These are phyloP conservation scores for Venturiaceae sp. DNA, from an alignment of 2,329 filamentous ascomycete genomes.

Conservation along the genomic window DNA sequence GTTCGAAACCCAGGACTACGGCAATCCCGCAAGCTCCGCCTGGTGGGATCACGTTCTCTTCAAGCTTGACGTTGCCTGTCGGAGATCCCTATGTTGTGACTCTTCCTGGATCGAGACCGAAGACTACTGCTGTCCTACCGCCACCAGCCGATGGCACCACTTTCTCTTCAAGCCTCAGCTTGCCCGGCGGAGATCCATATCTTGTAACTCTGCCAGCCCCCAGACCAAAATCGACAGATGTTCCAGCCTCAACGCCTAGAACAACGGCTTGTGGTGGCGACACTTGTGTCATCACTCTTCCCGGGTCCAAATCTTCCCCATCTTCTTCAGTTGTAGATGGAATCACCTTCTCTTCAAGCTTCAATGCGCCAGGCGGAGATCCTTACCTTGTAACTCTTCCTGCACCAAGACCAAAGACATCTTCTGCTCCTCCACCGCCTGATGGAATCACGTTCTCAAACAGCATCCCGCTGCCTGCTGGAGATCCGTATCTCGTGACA, in stretches of 20 bases:
- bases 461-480: not conserved
- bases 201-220: not conserved
- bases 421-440: not conserved
- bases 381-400: not conserved
- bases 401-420: not conserved
- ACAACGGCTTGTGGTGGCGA: no score
- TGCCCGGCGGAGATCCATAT: not conserved
- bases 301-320: not conserved
- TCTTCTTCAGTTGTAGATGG: not conserved
- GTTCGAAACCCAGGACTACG: not conserved
- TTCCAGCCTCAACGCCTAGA: not conserved
- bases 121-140: not conserved
- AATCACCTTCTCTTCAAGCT: not conserved
- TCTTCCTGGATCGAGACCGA: not conserved
- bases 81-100: not conserved
- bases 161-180: not conserved
- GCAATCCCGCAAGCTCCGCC: not conserved
- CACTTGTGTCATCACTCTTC: no score
- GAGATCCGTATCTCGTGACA: not conserved
- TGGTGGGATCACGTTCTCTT: not conserved
- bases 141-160: not conserved
- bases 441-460: not conserved
- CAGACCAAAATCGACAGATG: not conserved
- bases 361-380: not conserved
- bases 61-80: not conserved